phyloP scores from a whole-genome alignment of 805 yeast species.

The Candida berthetii region DNA sequence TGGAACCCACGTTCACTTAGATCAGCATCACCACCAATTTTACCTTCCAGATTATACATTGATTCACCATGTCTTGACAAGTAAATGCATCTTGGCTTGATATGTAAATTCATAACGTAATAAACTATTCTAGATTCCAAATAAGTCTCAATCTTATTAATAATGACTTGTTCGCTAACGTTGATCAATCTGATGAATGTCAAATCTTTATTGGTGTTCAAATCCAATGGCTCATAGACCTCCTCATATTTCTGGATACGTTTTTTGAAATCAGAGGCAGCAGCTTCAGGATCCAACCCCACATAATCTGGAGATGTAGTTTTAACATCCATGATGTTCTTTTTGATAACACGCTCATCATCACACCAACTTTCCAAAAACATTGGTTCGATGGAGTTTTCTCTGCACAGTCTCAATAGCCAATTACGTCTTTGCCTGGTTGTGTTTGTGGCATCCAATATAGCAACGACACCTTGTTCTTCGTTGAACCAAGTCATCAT shows the following conservation, averaged over 20 bases:
- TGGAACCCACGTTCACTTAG: conserved; percentile 78
- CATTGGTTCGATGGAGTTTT: conserved; percentile 75
- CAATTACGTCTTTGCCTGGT: conserved; percentile 65
- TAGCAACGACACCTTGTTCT: conserved; percentile 83
- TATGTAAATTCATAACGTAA: conserved; percentile 92
- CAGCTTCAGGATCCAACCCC: conserved; percentile 62
- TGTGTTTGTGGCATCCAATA: conserved; percentile 89
- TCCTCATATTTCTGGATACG: conserved; percentile 72
- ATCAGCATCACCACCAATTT: conserved; percentile 92
- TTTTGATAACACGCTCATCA: conserved; percentile 68
- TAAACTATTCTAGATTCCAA: conserved; percentile 90
- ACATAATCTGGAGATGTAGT: conserved; percentile 80
- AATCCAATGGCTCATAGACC: conserved; percentile 71
- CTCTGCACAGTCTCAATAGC: conserved; percentile 55
- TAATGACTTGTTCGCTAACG: conserved; percentile 81
- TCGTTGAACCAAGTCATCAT: conserved; percentile 83
- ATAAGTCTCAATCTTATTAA: conserved; percentile 83
- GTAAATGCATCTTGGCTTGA: conserved; percentile 90
- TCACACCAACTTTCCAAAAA: conserved; percentile 91
- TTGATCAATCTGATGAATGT: conserved; percentile 87
- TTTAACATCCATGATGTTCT: conserved; percentile 82
- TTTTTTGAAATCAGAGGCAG: conserved; percentile 63
- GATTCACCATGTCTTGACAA: conserved; percentile 95
- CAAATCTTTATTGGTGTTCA: conserved; percentile 48
- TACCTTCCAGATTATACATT: conserved; percentile 84